Evolutionary conservation across 2,329 filamentous ascomycete genomes (phyloP), one percentile per base, ranked within the genome.

Genomic region (Rutstroemia sp.): DNA sequence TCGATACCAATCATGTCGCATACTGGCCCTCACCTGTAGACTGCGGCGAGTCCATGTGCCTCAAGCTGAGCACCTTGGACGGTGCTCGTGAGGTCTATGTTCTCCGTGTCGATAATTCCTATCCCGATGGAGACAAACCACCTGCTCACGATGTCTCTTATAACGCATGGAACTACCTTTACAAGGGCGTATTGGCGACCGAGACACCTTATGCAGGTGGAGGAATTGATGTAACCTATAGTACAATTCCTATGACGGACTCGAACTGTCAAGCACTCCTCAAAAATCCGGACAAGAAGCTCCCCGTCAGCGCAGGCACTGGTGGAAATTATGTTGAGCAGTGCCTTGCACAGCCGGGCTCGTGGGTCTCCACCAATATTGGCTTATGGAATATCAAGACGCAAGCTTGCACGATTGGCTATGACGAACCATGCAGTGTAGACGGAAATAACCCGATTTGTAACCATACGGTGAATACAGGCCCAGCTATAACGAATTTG

Each of bases 151-250:
- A 52, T 3, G 34, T 52, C 17, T 52, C 50, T 12, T 52, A 52
- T 23, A 25, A 52, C 34, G 50, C 50, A 5, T 52, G 50, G 39
- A 52, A 45, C 19, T 52, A 52, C 12, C 50, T 52, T 10, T 52
- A 46, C 7, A 45, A 25, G 1, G 50, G 39, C 21, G 16, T 46
- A 16, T 52, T n/a, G 30, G 50, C 50, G n/a, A 46, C 25, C 0
- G 34, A 21, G 4, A 34, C 19, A 19, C 19, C 19, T 19, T 19
- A 45, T 0, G 39, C 50, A 30, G 50, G 39, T 3, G 50, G 50
- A 4, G n/a, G 2, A 8, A 52, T 36, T 30, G 8, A 14, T 16
- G 39, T 42, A 30, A 34, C 17, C 21, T 52, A 52, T 23, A 17
- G 5, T 6, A 23, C 34, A 4, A 23, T 45, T 23, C 50, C 50